These are phyloP conservation scores for Bombardia bombarda DNA, from an alignment of 495 filamentous ascomycete species.

Conservation along the genomic window DNA sequence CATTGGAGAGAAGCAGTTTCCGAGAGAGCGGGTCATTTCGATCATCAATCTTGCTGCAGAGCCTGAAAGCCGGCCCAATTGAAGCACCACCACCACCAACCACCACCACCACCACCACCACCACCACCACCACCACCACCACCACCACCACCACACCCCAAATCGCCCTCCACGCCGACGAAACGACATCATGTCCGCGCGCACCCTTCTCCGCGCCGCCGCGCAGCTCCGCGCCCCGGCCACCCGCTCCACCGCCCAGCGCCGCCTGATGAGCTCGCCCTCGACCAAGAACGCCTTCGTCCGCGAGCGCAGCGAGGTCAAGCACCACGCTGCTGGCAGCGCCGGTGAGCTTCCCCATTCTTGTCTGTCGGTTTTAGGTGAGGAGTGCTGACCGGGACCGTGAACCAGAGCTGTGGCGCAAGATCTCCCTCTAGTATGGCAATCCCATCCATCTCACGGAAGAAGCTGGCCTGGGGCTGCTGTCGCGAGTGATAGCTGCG, in stretches of 20 bases:
- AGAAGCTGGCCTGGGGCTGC: slow-evolving; percentile 23
- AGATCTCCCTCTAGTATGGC: slow-evolving; percentile 84
- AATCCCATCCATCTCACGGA: neutral
- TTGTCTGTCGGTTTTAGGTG: neutral
- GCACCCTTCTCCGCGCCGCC: slow-evolving; percentile 42
- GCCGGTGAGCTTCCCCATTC: slow-evolving; percentile 49
- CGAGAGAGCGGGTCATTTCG: neutral
- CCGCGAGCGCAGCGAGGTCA: slow-evolving; percentile 72
- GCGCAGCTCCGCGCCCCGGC: slow-evolving; percentile 43
- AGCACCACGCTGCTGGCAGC: slow-evolving; percentile 74
- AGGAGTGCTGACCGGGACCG: slow-evolving; percentile 5
- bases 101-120: too few relatives aligned
- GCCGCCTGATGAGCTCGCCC: slow-evolving; percentile 62
- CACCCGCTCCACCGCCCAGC: slow-evolving; percentile 32
- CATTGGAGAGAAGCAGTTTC: neutral
- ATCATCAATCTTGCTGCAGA: neutral
- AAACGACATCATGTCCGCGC: slow-evolving; percentile 50
- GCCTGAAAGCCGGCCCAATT: neutral
- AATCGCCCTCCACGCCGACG: neutral
- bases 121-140: slow-evolving; percentile 7
- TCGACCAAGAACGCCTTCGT: slow-evolving; percentile 84
- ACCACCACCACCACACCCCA: slow-evolving; percentile 1
- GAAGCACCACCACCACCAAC: neutral
- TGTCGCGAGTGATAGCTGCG: neutral
- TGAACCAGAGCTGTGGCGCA: slow-evolving; percentile 77